Base-by-base conservation (phyloP, 2,329 filamentous ascomycete genomes). In the Sphaerostilbella broomeana region DNA sequence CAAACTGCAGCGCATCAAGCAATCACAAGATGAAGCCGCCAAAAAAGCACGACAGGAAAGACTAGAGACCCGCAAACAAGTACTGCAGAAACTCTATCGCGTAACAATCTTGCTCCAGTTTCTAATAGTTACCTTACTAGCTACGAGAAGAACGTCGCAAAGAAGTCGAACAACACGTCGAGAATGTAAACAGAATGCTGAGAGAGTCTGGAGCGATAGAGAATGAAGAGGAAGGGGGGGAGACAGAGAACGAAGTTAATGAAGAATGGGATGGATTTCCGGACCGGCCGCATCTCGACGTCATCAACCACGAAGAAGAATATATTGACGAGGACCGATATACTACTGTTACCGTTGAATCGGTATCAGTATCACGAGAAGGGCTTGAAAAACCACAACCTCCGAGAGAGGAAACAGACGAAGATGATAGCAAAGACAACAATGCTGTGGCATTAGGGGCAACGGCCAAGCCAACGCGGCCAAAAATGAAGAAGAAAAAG, bases 301-400 rank as follows among this genome's bases (percentile, higher is more conserved):
- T 78, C 16, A 64, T 92, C 30, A 81, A 94, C 57, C 80, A 86
- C 51, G 85, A 95, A 59, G 88, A 90, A 50, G 88, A 97, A 61
- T 98, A 95, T 64, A 77, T 95, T 49, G 92, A 98, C 60, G 92
- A 97, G 60, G 90, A 95, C 61, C 85, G 84, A 57, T 95, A 87
- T 60, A 97, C 92, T 1, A 95, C 87, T 1, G 92, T 98, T 18
- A 95, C 86, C 0, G 81, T 98, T 1, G 90, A 95, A 59, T 83
- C 85, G 9, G 87, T 98, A 50, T 83, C 82, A 47, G 75, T 94
- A 12, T 81, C 84, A 10, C 77, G 78, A 49, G 79, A 88, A 40
- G 86, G 86, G 1, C 65, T 94, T 33, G 71, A 77, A 42, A 81
- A 75, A 51, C 60, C 64, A 4, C 59, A 67, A 29, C 51, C 65